A percentile compares a stretch with the other conserved stretches of the same genome.
Evolutionary conservation across 331 rosid genomes (phyloP).

Genomic region (Cydonia oblonga): DNA sequence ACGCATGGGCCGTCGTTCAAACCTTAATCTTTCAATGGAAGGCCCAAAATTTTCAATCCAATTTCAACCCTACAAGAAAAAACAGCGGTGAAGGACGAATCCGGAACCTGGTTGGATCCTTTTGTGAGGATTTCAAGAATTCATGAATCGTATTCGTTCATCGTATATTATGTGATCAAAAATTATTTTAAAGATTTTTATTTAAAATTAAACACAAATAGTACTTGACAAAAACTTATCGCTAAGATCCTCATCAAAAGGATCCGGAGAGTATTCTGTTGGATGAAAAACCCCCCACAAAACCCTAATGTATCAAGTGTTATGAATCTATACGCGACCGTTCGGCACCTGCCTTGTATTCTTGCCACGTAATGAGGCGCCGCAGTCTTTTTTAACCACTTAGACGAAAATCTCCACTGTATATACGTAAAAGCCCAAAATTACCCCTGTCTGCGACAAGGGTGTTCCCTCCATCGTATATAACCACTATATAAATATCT

Average conservation of each 20-base stretch:
- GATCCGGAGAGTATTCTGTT: too few relatives aligned
- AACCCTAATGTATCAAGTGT: neutral
- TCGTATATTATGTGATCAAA: too few relatives aligned
- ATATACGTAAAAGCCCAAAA: neutral
- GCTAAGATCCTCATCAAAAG: too few relatives aligned
- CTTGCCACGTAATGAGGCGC: neutral
- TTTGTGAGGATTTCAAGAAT: too few relatives aligned
- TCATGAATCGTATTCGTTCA: too few relatives aligned
- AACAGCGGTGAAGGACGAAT: too few relatives aligned
- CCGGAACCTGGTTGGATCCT: too few relatives aligned
- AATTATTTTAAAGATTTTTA: too few relatives aligned
- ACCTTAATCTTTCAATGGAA: neutral
- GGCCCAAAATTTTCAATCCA: neutral
- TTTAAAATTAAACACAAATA: too few relatives aligned
- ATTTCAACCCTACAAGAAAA: neutral
- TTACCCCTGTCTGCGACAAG: neutral
- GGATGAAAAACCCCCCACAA: neutral
- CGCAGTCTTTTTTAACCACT: fast-evolving
- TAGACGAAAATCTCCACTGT: neutral
- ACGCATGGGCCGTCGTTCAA: too few relatives aligned
- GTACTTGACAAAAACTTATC: too few relatives aligned
- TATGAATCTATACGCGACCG: neutral
- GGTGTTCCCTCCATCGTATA: neutral
- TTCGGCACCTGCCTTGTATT: neutral
- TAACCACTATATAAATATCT: neutral